Percentiles rank a stretch among this genome's conserved stretches.
Conservation (phyloP, 495 filamentous ascomycete species). For the Penicillium pancosmium region DNA sequence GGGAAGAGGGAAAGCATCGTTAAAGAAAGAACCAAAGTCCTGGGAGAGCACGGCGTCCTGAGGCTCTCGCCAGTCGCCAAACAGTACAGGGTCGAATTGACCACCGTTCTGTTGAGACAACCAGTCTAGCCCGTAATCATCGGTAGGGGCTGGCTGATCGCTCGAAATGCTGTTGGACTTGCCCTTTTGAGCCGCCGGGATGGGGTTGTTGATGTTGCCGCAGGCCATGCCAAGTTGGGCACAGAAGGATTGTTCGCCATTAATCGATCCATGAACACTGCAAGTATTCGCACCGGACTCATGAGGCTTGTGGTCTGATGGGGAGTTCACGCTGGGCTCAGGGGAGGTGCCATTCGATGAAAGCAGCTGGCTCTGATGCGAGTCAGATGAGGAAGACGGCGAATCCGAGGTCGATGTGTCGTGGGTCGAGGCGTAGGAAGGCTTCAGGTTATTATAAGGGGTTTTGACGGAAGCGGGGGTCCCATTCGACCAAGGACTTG, state of each 20-base stretch:
- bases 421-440: conserved; percentile 33
- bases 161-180: conserved; percentile 34
- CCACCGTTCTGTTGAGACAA: conserved; percentile 82
- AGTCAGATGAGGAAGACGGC: conserved; percentile 57
- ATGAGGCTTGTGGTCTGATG: conserved; percentile 59
- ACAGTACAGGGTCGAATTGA: conserved; percentile 88
- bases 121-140: conserved; percentile 63
- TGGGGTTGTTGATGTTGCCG: conserved; percentile 69
- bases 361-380: conserved; percentile 60
- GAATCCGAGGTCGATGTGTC: conserved; percentile 55
- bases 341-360: conserved; percentile 90
- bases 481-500: conserved; percentile 15
- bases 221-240: conserved; percentile 73
- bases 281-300: conserved; percentile 41
- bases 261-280: conserved; percentile 35
- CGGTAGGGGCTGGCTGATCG: conserved; percentile 20
- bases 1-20: conserved; percentile 78
- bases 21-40: conserved; percentile 79
- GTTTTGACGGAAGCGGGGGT: conserved; percentile 17
- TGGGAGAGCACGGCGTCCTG: conserved; percentile 73
- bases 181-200: conserved; percentile 50
- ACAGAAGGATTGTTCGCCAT: conserved; percentile 67
- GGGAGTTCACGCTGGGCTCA: conserved; percentile 63
- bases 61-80: conserved; percentile 90
- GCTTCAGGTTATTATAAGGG: conserved; percentile 26